Base-by-base conservation (phyloP, 192 early-diverging fungal species). In the Dissophora globulifera region DNA sequence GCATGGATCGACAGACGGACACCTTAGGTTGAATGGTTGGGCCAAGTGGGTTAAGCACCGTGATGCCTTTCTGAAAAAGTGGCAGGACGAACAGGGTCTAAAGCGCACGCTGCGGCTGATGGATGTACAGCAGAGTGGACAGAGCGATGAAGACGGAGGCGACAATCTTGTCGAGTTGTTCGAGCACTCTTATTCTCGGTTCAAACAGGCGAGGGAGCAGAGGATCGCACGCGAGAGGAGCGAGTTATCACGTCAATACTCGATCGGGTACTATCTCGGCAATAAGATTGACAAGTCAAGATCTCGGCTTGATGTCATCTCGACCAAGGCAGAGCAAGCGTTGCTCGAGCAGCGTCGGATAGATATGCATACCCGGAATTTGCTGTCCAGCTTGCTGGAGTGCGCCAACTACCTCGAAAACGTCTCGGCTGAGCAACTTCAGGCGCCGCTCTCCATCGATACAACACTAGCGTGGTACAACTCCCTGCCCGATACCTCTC, bases 41-140 rank as follows among this genome's bases (percentile, higher is more conserved):
- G 80, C 75, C 17, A 79, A 72, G 35, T 84, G 83, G 83, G 65
- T 78, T 12, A 68, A 61, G 27, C 63, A 70, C 48, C 65, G 79
- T 4, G 83, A 85, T 45, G 58, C 57, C 15, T 85, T 71, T 32
- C n/a, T 85, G 49, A 66, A 67, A 22, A 47, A 62, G 23, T 76
- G 72, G 72, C 72, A 76, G 47, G 50, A 62, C 11, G 72, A 76
- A 1, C 62, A 76, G 11, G 63, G 58, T 4, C 58, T 27, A 1
- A 76, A 56, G 47, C 63, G 72, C n/a, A 76, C 72, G 2, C 41
- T 41, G 17, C 58, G 57, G 23, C 43, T 76, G 49, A 17, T 76
- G n/a, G 64, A 76, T 5, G 32, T 62, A 38, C 48, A 63, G 17
- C 72, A 61, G 20, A 23, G 42, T 41, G 51, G 35, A 22, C 23